Evolutionary conservation across 2,329 filamentous ascomycete genomes (phyloP).

Genomic region (Niveomyces coronatus): DNA sequence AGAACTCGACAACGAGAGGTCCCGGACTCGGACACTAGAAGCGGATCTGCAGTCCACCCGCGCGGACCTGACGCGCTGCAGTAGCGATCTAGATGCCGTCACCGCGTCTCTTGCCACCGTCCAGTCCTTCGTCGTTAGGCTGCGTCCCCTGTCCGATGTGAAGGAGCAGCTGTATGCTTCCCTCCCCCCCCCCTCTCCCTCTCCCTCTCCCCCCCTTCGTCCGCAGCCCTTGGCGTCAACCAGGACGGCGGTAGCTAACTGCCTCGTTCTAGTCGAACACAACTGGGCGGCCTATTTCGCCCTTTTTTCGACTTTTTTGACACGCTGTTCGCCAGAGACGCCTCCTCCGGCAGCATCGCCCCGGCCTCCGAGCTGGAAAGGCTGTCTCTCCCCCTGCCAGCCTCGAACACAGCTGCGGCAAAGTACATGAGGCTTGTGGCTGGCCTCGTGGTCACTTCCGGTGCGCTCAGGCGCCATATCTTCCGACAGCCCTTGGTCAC

Average conservation of each 20-base stretch:
- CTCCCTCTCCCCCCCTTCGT: too few species aligned
- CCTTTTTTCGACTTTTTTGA: not conserved
- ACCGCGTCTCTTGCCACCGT: not conserved
- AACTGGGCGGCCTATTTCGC: not conserved
- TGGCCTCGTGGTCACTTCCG: not conserved
- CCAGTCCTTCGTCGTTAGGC: not conserved
- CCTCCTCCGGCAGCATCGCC: not conserved
- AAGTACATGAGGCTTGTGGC: conserved; percentile 2
- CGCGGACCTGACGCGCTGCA: not conserved
- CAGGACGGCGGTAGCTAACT: not conserved
- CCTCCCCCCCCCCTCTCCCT: too few species aligned
- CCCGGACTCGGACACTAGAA: not conserved
- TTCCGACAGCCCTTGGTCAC: not conserved
- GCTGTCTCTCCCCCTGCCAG: not conserved
- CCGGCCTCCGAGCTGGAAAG: not conserved
- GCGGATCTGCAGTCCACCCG: not conserved
- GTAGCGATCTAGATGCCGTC: not conserved
- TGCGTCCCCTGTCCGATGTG: not conserved
- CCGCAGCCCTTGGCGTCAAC: too few species aligned
- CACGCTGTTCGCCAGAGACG: not conserved
- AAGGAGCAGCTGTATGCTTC: not conserved
- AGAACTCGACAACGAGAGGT: not conserved
- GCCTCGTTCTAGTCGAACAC: not conserved
- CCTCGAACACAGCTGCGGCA: not conserved
- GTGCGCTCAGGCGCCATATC: not conserved